Percentiles rank a stretch among this genome's conserved stretches.
Evolutionary conservation across 2,329 filamentous ascomycete genomes (phyloP).

Genomic region (Penicillium thymicola): DNA sequence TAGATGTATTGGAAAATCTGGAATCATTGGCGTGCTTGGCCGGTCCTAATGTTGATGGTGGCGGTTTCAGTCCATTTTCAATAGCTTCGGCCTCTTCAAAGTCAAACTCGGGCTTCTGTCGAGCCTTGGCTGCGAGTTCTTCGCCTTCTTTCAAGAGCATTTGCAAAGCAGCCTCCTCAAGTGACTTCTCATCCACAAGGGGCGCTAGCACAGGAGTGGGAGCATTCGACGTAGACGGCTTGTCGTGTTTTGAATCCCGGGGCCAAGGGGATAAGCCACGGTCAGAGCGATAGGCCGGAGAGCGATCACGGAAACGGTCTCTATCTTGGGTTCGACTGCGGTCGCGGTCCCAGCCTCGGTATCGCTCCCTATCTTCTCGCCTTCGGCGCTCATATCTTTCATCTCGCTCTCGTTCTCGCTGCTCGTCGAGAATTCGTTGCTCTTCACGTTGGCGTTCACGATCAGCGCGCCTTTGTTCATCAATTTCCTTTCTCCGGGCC

Average conservation of each 20-base stretch:
- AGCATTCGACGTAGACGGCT: slow-evolving; percentile 33
- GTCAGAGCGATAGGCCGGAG: slow-evolving; percentile 33
- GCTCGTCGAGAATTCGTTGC: slow-evolving; percentile 52
- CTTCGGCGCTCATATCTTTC: slow-evolving; percentile 45
- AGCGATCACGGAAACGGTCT: slow-evolving; percentile 32
- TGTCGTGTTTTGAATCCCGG: slow-evolving; percentile 33
- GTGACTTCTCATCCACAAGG: slow-evolving; percentile 51
- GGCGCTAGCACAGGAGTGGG: slow-evolving; percentile 28
- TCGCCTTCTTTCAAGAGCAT: slow-evolving; percentile 54
- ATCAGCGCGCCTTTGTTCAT: slow-evolving; percentile 49
- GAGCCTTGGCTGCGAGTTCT: slow-evolving; percentile 52
- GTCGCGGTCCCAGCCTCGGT: slow-evolving; percentile 39
- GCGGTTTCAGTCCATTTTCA: slow-evolving; percentile 38
- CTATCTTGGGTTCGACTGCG: slow-evolving; percentile 37
- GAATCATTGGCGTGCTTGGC: slow-evolving; percentile 28
- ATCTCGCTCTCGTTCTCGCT: slow-evolving; percentile 51
- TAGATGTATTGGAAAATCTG: slow-evolving; percentile 27
- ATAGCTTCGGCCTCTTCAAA: slow-evolving; percentile 46
- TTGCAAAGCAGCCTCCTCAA: slow-evolving; percentile 55
- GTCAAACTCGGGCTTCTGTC: slow-evolving; percentile 51
- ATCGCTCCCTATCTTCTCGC: slow-evolving; percentile 47
- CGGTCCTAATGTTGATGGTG: slow-evolving; percentile 17
- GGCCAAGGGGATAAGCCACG: slow-evolving; percentile 29
- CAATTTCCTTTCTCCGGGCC: slow-evolving; percentile 50
- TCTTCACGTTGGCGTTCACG: slow-evolving; percentile 52